Evolutionary conservation across 140 eudicot genomes (phyloP).

Genomic region (Oenanthe javanica): DNA sequence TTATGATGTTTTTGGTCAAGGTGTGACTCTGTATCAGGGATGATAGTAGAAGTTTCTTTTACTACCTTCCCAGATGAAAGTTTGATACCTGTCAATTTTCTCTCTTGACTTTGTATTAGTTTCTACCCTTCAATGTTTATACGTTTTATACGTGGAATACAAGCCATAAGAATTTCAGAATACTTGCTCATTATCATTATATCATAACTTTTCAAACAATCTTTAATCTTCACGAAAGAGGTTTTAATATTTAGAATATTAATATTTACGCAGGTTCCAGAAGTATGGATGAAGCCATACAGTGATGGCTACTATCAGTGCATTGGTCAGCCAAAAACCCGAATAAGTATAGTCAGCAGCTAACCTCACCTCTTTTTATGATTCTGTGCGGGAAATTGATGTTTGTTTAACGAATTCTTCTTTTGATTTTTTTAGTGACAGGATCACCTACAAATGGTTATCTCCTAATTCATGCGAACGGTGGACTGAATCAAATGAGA

Average conservation of each 20-base stretch:
- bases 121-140: not conserved
- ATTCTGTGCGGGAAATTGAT: not conserved
- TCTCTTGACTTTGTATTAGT: not conserved
- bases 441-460: conserved; percentile 64
- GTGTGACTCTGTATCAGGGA: not conserved
- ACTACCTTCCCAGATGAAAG: not conserved
- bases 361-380: not conserved
- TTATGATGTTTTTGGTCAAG: not conserved
- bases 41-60: not conserved
- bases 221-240: not conserved
- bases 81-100: not conserved
- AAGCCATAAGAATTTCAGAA: not conserved
- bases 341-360: not conserved
- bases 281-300: conserved; percentile 86
- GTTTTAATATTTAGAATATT: not conserved
- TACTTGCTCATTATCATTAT: not conserved
- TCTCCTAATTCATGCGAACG: conserved; percentile 79
- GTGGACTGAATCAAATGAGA: conserved; percentile 98
- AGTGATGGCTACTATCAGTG: conserved; percentile 52
- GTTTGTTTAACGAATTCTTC: not conserved
- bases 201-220: not conserved
- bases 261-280: conserved; percentile 43
- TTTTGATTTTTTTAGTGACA: conserved; percentile 19
- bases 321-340: conserved; percentile 53
- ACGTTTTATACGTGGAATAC: not conserved